These are phyloP conservation scores for Neostapfia colusana DNA, from an alignment of 176 grass and related monocot species.

Conservation along the genomic window DNA sequence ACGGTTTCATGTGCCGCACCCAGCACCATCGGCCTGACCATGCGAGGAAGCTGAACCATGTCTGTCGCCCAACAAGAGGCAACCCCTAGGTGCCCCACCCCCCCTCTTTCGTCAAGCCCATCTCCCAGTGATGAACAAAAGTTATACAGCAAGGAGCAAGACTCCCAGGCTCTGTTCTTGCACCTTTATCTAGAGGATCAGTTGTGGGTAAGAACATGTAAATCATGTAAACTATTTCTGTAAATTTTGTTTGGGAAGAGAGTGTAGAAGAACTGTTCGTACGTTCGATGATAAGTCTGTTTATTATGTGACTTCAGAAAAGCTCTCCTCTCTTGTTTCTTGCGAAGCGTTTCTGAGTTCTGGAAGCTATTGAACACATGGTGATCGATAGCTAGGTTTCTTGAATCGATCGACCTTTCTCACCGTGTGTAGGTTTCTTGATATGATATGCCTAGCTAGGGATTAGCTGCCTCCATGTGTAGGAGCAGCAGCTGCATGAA, in stretches of 20 bases:
- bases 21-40: constrained; percentile 76
- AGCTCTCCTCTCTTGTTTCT: too few relatives aligned
- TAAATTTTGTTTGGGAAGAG: too few relatives aligned
- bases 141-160: constrained; percentile 26
- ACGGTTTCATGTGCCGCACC: constrained; percentile 78
- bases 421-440: too few relatives aligned
- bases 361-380: too few relatives aligned
- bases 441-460: not conserved
- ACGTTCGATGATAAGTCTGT: too few relatives aligned
- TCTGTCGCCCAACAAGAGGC: constrained; percentile 80
- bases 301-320: too few relatives aligned
- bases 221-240: not conserved
- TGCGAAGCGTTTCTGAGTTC: too few relatives aligned
- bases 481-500: not conserved
- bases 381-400: too few relatives aligned
- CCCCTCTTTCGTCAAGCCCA: not conserved
- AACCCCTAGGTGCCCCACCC: constrained; percentile 47
- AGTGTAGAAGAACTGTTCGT: too few relatives aligned
- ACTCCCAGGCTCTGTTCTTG: not conserved
- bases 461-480: not conserved
- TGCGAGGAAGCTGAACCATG: constrained; percentile 83
- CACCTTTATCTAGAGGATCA: not conserved
- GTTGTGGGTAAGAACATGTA: not conserved
- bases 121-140: not conserved
- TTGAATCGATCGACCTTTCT: too few relatives aligned